Base-by-base conservation (phyloP, 495 filamentous ascomycete genomes). In the Sporormia fimetaria region DNA sequence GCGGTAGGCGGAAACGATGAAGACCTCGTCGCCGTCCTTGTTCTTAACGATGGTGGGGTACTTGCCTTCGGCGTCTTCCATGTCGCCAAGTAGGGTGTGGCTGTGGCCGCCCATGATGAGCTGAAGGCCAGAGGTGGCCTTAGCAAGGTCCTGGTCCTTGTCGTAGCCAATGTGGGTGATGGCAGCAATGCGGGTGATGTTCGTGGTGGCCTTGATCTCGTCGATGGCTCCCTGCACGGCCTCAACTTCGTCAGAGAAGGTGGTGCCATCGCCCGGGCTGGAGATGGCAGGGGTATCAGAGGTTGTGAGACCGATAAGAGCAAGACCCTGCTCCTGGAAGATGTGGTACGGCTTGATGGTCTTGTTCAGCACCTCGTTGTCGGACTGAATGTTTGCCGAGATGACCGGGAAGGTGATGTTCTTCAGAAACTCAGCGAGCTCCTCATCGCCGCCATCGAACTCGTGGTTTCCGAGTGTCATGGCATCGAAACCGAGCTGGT, bases 391-490 rank as follows among this genome's bases (percentile, higher is more conserved):
- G 40, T 76, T 77, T 33, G 68, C 64, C 14, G 65, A 67, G 28
- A 75, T 54, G 41, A 72, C 64, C n/a, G 73, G 74, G 46, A 76
- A 75, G 4, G 65, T 74, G 16, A 77, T 52, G 38, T 75, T 75
- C 24, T 66, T 51, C 15, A 75, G 52, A 45, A 75, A 71, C 20
- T 69, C 52, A 20, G 64, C 69, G 4, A 71, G 58, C 45, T 62
- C 38, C 18, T 71, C 68, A 20, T 71, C 67, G 20, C 69, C 68
- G 10, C 57, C 52, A 41, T 76, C 72, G 36, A 68, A 76, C 44
- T 75, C 73, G 47, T 76, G 71, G 51, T 77, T 75, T 22, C 73
- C 73, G 8, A 76, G 43, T n/a, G 69, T 73, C 71, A 76, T 74
- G 42, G 62, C 68, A 47, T 71, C 66, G 41, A 77, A 74, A 11